A percentile compares a stretch with the other conserved stretches of the same genome.
Evolutionary conservation across 805 yeast genomes (phyloP).

Genomic region (Scheffersomyces stipitis): DNA sequence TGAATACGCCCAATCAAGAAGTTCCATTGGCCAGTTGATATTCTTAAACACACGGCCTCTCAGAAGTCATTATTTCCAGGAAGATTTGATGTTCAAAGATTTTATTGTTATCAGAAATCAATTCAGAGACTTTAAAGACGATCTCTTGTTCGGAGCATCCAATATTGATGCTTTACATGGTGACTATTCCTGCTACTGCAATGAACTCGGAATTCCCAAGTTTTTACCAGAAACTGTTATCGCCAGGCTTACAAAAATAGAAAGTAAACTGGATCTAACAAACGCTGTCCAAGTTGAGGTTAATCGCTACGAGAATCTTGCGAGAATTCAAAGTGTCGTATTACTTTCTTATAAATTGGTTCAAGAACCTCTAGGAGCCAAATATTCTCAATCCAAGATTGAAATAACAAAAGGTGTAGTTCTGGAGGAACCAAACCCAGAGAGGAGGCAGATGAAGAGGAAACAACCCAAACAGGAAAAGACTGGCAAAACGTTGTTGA

Average conservation of each 20-base stretch:
- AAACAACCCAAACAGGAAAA: no score
- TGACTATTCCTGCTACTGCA: constrained; percentile 12
- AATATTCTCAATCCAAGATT: no score
- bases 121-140: constrained; percentile 63
- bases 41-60: constrained; percentile 35
- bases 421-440: no score
- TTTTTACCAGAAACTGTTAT: constrained; percentile 22
- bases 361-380: no score
- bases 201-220: constrained; percentile 13
- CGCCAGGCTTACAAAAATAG: constrained; percentile 10
- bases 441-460: no score
- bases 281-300: no score
- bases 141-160: constrained; percentile 34
- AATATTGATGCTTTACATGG: constrained; percentile 22
- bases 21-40: not conserved
- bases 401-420: no score
- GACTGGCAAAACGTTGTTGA: no score
- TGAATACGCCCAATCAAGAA: not conserved
- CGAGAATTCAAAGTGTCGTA: no score
- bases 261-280: no score
- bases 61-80: constrained; percentile 57
- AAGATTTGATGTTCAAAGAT: constrained; percentile 64
- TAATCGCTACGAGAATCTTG: no score
- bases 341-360: no score
- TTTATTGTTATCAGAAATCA: constrained; percentile 54